Percentiles rank a stretch among this genome's conserved stretches.
These are phyloP conservation scores for Candida chilensis DNA, from an alignment of 805 yeast species.

Conservation along the genomic window DNA sequence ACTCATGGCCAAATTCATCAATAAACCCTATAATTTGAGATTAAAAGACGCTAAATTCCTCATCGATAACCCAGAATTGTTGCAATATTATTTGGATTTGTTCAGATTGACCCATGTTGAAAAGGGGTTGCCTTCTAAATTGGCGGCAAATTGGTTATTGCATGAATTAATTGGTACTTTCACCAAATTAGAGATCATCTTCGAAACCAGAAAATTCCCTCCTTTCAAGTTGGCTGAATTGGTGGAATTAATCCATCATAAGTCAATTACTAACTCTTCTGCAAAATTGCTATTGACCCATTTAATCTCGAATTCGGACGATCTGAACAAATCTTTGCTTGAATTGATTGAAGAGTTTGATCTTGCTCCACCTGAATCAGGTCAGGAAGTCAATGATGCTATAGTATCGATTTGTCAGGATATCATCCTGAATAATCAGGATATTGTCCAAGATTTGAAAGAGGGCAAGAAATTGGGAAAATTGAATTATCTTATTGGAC, in stretches of 20 bases:
- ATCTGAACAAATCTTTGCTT: constrained; percentile 17
- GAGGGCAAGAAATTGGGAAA: constrained; percentile 53
- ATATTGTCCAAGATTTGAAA: constrained; percentile 46
- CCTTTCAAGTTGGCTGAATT: constrained; percentile 43
- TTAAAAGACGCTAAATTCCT: constrained; percentile 71
- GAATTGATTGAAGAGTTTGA: constrained; percentile 47
- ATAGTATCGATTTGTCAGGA: constrained; percentile 31
- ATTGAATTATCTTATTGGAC: constrained; percentile 73
- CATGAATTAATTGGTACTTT: constrained; percentile 73
- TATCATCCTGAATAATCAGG: constrained; percentile 35
- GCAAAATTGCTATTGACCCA: constrained; percentile 61
- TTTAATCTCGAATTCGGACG: constrained; percentile 40
- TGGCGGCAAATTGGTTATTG: constrained; percentile 70
- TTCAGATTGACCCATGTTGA: constrained; percentile 14
- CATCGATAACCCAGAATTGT: constrained; percentile 36
- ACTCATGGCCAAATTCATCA: constrained; percentile 33
- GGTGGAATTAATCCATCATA: constrained; percentile 36
- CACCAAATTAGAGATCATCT: constrained; percentile 34
- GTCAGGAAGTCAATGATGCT: constrained; percentile 21
- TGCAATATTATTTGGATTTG: constrained; percentile 43
- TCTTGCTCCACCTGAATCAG: constrained; percentile 21
- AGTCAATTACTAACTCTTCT: constrained; percentile 50
- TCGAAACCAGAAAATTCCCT: constrained; percentile 17
- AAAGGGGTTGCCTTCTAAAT: constrained; percentile 16
- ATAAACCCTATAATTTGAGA: constrained; percentile 44